phyloP scores from a whole-genome alignment of 139 green algal genomes.

The Chlorella ohadii region DNA sequence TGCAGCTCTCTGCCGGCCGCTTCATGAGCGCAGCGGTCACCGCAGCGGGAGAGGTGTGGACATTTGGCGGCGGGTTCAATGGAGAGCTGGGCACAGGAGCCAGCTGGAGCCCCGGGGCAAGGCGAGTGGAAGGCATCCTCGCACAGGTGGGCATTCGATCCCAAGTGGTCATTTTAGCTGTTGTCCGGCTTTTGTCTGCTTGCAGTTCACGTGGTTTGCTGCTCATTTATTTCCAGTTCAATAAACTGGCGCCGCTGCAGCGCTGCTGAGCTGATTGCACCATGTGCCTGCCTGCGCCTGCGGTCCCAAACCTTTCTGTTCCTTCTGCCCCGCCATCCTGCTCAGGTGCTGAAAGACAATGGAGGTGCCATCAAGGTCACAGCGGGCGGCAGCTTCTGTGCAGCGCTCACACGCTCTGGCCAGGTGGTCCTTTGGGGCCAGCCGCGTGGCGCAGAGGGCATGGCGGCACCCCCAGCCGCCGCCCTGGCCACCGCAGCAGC shows the following conservation, averaged over 20 bases:
- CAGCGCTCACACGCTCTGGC: slow-evolving; percentile 58
- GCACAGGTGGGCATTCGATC: slow-evolving; percentile 44
- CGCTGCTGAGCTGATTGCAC: too few species aligned
- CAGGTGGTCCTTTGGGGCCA: slow-evolving; percentile 74
- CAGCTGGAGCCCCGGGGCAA: slow-evolving; percentile 52
- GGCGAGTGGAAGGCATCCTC: slow-evolving; percentile 35
- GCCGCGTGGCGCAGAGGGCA: slow-evolving; percentile 31
- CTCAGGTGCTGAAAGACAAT: slow-evolving; percentile 47
- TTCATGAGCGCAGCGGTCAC: slow-evolving; percentile 62
- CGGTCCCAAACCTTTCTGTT: too few species aligned
- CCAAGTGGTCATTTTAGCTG: too few species aligned
- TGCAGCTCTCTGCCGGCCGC: slow-evolving; percentile 48
- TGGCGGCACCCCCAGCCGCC: background rate
- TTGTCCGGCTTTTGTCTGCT: too few species aligned
- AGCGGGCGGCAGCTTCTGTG: slow-evolving; percentile 67
- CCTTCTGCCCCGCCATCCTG: too few species aligned
- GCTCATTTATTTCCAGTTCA: too few species aligned
- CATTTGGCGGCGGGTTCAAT: slow-evolving; percentile 68
- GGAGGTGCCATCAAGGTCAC: slow-evolving; percentile 63
- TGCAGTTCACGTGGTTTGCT: too few species aligned
- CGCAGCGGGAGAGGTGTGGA: slow-evolving; percentile 63
- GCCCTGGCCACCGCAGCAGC: background rate
- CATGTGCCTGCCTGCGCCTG: too few species aligned
- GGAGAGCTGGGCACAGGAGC: slow-evolving; percentile 53
- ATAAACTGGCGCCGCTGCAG: too few species aligned